A percentile compares a stretch with the other conserved stretches of the same genome.
phyloP scores from a whole-genome alignment of 2,329 filamentous ascomycete genomes.

The Aspergillus sp. region DNA sequence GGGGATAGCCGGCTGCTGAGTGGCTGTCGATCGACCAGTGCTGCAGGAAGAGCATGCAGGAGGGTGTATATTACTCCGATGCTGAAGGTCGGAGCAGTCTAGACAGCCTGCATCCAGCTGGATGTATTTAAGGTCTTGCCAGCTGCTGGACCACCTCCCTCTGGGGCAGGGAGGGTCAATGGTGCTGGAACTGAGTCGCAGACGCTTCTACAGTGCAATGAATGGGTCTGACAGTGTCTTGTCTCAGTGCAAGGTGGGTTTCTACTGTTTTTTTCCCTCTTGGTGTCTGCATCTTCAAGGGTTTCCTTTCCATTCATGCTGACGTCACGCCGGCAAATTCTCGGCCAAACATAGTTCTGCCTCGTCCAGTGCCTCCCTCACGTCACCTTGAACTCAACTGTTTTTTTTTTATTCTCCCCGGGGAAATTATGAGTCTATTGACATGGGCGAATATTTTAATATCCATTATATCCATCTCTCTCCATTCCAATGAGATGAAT shows the following conservation, averaged over 20 bases:
- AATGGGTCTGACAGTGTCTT: not conserved
- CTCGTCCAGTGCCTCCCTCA: not conserved
- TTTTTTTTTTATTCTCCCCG: not conserved
- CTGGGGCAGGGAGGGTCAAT: not conserved
- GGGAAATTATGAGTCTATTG: not conserved
- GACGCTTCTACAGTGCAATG: not conserved
- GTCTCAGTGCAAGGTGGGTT: not conserved
- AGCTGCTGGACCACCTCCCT: not conserved
- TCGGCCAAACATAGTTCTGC: constrained; percentile 20
- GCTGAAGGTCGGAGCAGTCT: not conserved
- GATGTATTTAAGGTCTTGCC: not conserved
- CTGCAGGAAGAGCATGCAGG: not conserved
- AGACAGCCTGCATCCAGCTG: not conserved
- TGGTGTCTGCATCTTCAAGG: not conserved
- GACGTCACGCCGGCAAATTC: constrained; percentile 31
- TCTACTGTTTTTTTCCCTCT: no score
- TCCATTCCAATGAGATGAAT: not conserved
- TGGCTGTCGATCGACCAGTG: not conserved
- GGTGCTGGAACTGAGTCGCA: not conserved
- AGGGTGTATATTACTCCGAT: constrained; percentile 3
- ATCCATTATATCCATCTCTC: not conserved
- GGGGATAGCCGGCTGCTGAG: not conserved
- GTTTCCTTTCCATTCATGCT: constrained; percentile 8
- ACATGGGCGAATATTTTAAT: no score
- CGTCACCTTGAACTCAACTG: constrained; percentile 2